phyloP scores from a whole-genome alignment of 805 yeast genomes.

The Cyberlindnera amylophila region DNA sequence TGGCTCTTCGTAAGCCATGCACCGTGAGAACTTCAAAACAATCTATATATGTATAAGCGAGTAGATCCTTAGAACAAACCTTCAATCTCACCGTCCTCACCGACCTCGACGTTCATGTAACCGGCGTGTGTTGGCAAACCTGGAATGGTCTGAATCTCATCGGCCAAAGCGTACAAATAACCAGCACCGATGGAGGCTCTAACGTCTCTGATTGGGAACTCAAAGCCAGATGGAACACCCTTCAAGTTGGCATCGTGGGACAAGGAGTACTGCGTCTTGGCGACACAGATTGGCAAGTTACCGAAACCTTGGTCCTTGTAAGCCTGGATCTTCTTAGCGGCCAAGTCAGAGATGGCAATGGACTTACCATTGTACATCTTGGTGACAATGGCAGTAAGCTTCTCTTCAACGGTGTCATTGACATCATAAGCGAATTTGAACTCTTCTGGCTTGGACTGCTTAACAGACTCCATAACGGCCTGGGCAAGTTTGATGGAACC shows the following conservation, averaged over 20 bases:
- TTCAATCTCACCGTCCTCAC: constrained; percentile 76
- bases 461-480: constrained; percentile 62
- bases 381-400: constrained; percentile 61
- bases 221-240: constrained; percentile 80
- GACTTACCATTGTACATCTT: constrained; percentile 77
- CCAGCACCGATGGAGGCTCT: constrained; percentile 82
- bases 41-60: background rate
- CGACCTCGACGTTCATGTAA: constrained; percentile 81
- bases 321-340: constrained; percentile 61
- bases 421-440: constrained; percentile 58
- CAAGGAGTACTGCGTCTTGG: constrained; percentile 81
- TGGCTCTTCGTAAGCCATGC: background rate
- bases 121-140: constrained; percentile 85
- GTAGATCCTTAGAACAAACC: constrained; percentile 69
- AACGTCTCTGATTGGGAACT: constrained; percentile 77
- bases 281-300: constrained; percentile 76
- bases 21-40: background rate
- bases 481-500: constrained; percentile 75
- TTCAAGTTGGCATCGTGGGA: constrained; percentile 80
- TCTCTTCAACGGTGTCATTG: constrained; percentile 63
- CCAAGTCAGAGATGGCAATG: constrained; percentile 65
- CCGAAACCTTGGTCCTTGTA: constrained; percentile 76
- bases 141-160: constrained; percentile 82
- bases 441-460: constrained; percentile 37
- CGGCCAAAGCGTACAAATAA: constrained; percentile 79